Conservation (phyloP, 2,329 filamentous ascomycete genomes). For the Fusarium sp. region DNA sequence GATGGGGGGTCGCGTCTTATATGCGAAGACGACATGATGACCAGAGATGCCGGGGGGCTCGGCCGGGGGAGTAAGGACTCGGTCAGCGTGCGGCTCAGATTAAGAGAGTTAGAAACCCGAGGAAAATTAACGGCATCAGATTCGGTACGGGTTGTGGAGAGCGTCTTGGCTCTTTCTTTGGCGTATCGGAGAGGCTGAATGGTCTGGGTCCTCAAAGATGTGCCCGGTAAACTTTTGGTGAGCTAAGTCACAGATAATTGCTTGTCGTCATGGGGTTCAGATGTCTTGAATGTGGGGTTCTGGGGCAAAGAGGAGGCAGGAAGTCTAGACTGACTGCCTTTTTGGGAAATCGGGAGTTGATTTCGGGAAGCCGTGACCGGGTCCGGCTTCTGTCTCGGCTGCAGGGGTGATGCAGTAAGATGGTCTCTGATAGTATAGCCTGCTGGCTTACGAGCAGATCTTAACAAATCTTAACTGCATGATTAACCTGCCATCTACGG, state of each 20-base stretch:
- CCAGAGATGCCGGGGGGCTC: slow-evolving; percentile 24
- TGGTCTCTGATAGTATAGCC: slow-evolving; percentile 8
- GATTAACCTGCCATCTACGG: slow-evolving; percentile 1
- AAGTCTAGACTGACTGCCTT: slow-evolving; percentile 32
- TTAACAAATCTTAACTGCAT: slow-evolving; percentile 21
- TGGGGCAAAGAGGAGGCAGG: slow-evolving; percentile 42
- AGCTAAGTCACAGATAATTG: neutral
- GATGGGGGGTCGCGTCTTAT: slow-evolving; percentile 32
- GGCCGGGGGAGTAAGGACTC: slow-evolving; percentile 4
- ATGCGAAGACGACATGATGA: slow-evolving; percentile 26
- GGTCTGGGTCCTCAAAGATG: slow-evolving; percentile 10
- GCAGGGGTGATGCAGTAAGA: neutral
- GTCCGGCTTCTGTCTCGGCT: slow-evolving; percentile 44
- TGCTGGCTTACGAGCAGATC: fast-evolving
- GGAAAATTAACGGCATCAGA: slow-evolving; percentile 36
- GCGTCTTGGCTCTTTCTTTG: slow-evolving; percentile 18
- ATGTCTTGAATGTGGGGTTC: slow-evolving; percentile 40
- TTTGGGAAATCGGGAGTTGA: slow-evolving; percentile 47
- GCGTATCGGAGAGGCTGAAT: neutral
- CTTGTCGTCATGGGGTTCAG: slow-evolving; percentile 37
- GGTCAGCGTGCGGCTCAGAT: slow-evolving; percentile 22
- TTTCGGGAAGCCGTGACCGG: slow-evolving; percentile 43
- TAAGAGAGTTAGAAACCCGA: slow-evolving; percentile 13
- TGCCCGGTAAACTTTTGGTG: slow-evolving; percentile 10
- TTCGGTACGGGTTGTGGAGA: slow-evolving; percentile 35